Conservation (phyloP, 371 early-diverging fungal genomes). For the Apophysomyces variabilis region DNA sequence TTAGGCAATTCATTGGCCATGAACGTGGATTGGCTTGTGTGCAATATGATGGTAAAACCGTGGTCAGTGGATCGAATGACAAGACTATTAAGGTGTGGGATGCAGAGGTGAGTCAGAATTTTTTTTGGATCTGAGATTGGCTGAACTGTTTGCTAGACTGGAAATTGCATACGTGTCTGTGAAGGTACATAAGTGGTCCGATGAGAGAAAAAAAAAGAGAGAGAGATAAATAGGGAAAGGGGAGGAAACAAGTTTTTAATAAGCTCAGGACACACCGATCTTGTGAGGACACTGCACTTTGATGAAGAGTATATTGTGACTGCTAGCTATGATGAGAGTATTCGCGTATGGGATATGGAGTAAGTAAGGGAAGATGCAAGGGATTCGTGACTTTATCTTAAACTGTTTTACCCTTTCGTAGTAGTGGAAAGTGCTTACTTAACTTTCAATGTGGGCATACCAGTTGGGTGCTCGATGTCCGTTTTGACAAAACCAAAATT, state of each 20-base stretch:
- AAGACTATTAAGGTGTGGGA: slow-evolving; percentile 96
- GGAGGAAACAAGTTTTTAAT: not conserved
- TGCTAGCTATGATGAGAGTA: slow-evolving; percentile 88
- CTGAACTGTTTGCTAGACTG: slow-evolving; percentile 53
- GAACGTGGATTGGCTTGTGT: slow-evolving; percentile 92
- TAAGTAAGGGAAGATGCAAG: slow-evolving; percentile 12
- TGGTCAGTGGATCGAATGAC: slow-evolving; percentile 96
- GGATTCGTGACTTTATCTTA: not conserved
- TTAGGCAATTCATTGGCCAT: slow-evolving; percentile 75
- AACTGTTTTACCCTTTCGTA: not conserved
- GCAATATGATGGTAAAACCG: slow-evolving; percentile 87
- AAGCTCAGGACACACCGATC: slow-evolving; percentile 84
- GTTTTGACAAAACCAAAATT: slow-evolving; percentile 70
- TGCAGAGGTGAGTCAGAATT: slow-evolving; percentile 48
- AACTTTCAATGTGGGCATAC: slow-evolving; percentile 66
- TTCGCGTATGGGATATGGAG: slow-evolving; percentile 92
- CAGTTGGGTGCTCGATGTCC: slow-evolving; percentile 90
- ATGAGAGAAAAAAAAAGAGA: not conserved
- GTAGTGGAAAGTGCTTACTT: slow-evolving; percentile 24
- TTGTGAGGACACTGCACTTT: slow-evolving; percentile 92
- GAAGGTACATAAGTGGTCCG: slow-evolving; percentile 19
- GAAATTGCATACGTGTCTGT: slow-evolving; percentile 65
- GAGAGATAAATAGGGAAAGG: not conserved
- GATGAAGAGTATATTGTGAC: slow-evolving; percentile 57
- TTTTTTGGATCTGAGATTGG: not conserved